Conservation (phyloP, 768 basidiomycete genomes). For the Rhizopogon sp. region DNA sequence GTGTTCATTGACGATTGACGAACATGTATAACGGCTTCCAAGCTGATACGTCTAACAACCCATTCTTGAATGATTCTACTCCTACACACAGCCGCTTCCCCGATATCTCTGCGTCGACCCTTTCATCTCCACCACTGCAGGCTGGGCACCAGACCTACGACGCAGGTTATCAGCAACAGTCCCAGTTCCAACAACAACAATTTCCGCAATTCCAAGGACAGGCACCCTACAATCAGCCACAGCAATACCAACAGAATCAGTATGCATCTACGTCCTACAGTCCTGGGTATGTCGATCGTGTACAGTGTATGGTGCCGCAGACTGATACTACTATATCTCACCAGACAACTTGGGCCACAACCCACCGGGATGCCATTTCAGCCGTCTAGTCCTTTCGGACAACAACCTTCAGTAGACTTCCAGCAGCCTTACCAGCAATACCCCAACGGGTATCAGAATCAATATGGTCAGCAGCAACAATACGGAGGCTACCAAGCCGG, state of each 20-base stretch:
- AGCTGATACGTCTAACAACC: slow-evolving; percentile 49
- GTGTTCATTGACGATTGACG: not conserved
- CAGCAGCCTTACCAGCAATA: slow-evolving; percentile 17
- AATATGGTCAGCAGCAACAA: slow-evolving; percentile 13
- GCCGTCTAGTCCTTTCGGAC: slow-evolving; percentile 52
- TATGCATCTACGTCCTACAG: slow-evolving; percentile 17
- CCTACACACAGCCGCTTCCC: slow-evolving; percentile 56
- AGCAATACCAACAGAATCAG: slow-evolving; percentile 18
- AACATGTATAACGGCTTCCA: not conserved
- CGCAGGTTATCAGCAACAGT: slow-evolving; percentile 28
- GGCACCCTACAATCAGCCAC: slow-evolving; percentile 8
- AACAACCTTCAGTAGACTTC: slow-evolving; percentile 32
- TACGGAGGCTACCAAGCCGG: slow-evolving; percentile 24
- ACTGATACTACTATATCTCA: not conserved
- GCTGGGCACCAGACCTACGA: slow-evolving; percentile 10
- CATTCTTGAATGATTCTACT: slow-evolving; percentile 54
- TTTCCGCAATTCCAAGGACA: slow-evolving; percentile 11
- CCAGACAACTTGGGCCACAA: slow-evolving; percentile 26
- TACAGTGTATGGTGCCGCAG: slow-evolving; percentile 6
- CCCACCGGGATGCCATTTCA: slow-evolving; percentile 36
- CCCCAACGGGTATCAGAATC: slow-evolving; percentile 17
- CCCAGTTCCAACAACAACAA: slow-evolving; percentile 24
- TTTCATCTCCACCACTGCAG: slow-evolving; percentile 32
- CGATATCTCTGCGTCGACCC: slow-evolving; percentile 40
- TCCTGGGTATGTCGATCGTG: slow-evolving; percentile 15